A percentile compares a stretch with the other conserved stretches of the same genome.
These are phyloP conservation scores for Picea sitchensis DNA, from an alignment of 75 land plant genomes.

Conservation along the genomic window DNA sequence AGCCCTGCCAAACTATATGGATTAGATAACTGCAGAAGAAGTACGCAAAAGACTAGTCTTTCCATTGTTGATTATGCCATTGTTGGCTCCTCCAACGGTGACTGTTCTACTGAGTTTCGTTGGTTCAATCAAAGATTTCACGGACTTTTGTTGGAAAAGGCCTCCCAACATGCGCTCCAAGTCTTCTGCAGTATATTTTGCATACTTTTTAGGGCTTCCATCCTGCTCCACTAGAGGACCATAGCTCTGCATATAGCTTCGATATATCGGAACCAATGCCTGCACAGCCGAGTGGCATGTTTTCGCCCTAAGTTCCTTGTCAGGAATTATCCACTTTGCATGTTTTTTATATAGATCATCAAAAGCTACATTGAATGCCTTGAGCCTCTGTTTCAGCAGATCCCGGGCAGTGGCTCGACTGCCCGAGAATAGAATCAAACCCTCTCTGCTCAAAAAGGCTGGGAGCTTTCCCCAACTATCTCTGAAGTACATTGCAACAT, in stretches of 20 bases:
- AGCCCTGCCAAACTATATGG: neutral
- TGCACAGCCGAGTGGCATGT: constrained; percentile 30
- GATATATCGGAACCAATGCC: constrained; percentile 52
- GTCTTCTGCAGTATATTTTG: constrained; percentile 37
- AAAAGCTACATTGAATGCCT: constrained; percentile 53
- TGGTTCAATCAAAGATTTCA: constrained; percentile 12
- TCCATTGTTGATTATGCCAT: neutral
- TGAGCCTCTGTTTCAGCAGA: constrained; percentile 63
- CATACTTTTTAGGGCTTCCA: constrained; percentile 32
- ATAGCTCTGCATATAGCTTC: constrained; percentile 58
- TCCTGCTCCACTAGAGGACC: constrained; percentile 60
- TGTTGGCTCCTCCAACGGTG: neutral
- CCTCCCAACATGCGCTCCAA: constrained; percentile 46
- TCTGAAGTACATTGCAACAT: constrained; percentile 36
- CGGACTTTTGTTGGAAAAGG: constrained; percentile 42
- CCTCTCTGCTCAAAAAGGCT: constrained; percentile 48
- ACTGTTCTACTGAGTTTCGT: neutral
- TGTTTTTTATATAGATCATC: constrained; percentile 58
- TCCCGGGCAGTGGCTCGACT: constrained; percentile 78
- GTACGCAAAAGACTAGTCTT: constrained; percentile 5
- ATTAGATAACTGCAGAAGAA: constrained; percentile 5
- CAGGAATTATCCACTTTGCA: constrained; percentile 50
- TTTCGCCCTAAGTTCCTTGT: constrained; percentile 60
- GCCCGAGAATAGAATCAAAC: constrained; percentile 46
- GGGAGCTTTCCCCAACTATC: constrained; percentile 72